Evolutionary conservation across 108 stramenopile genomes (phyloP), one percentile per base, ranked within the genome.

Genomic region (Pelagomonas calceolata): DNA sequence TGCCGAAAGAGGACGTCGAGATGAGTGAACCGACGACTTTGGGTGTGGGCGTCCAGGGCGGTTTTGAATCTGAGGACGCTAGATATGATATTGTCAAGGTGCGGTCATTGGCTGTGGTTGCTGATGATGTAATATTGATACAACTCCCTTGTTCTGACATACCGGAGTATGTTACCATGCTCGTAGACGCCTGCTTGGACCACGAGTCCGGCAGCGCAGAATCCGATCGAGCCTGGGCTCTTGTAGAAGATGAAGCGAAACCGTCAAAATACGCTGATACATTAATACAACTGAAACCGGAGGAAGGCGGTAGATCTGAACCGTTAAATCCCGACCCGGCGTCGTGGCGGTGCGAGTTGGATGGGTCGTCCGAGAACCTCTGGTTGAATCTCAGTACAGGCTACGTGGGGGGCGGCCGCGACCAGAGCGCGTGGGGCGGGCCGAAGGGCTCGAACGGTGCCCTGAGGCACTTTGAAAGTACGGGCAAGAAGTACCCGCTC

Each of bases 311-410:
- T 12, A 5, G 39, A 12, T 43, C 39, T 12, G 39, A 60, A 26
- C 21, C 51, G 7, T 26, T 88, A 34, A 78, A 79, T 21, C 74
- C 75, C 21, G 84, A 87, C 72, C 82, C 86, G 14, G 45, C 72
- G 31, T 76, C 75, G 14, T 88, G 87, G 87, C 43, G 35, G 31
- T 85, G 85, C 76, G 82, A 67, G 64, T 70, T 66, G 7, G 77
- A 73, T 46, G 85, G 79, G 0, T 33, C 66, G 34, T 70, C 69
- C 0, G 92, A 94, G 63, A 97, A 99, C 86, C 75, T 99, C 31
- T 99, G 98, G 98, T 79, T 99, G 46, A 99, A 99, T 80, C 86
- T 99, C 16, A 85, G 84, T 35, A 93, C 93, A 70, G 96, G 98
- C 15, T 97, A 87, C 80, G 92, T 98, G 76, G 96, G 95, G 4